Evolutionary conservation across 352 stramenopile genomes (phyloP), one percentile per base, ranked within the genome.

Genomic region (Globisporangium cederbergense): DNA sequence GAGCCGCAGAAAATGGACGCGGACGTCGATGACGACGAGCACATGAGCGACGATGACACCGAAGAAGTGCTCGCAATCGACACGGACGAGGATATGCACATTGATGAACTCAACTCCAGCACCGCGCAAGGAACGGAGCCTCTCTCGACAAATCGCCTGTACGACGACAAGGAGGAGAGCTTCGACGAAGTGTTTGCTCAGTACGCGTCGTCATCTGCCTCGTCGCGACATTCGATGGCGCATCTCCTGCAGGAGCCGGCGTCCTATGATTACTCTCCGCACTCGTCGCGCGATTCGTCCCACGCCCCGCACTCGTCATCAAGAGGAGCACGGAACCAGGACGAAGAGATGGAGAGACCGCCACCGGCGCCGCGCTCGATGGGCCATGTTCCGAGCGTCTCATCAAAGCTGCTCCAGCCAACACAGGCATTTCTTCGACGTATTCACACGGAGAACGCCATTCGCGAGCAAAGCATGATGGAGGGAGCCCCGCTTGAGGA

Each of bases 381-480:
- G 8, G 50, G 52, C 2, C 22, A 30, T 25, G 38, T n/a, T 14
- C 50, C 55, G 10, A 38, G 54, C 14, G 59, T 74, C 18, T 64
- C 74, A 30, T 89, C 81, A 9, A 82, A 81, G 55, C 64, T 91
- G 20, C 71, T 91, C 53, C 82, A 90, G 59, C 84, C 82, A 0
- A 93, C 85, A 4, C 73, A 91, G 63, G 82, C 82, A 34, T 91
- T 75, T 55, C 62, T 91, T 0, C 72, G 73, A 38, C 64, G 81
- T 47, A 57, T 93, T 22, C 77, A 90, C 61, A 78, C 81, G 2
- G 82, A 90, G 40, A 79, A 92, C 59, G 71, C 65, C 3, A 74
- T 79, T 49, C 75, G 83, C n/a, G 68, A 87, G 42, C 65, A 78
- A 55, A 81, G 28, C 51, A 58, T 53, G 50, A 68, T 79, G 64